Evolutionary conservation across 2,329 filamentous ascomycete species (phyloP).

Genomic region (Dendrostoma leiphaemia): DNA sequence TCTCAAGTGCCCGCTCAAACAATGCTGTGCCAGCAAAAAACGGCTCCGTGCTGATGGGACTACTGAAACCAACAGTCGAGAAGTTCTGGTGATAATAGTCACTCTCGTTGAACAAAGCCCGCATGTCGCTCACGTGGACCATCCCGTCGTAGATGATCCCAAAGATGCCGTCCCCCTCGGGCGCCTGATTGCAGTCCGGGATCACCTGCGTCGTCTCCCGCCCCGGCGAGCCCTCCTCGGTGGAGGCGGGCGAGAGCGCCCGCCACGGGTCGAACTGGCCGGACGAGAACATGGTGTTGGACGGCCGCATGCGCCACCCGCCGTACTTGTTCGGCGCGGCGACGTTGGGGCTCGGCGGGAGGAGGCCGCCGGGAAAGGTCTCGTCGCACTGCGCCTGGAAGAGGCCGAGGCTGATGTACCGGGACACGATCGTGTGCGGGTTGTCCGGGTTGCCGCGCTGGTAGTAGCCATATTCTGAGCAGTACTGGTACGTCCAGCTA

Average conservation of each 20-base stretch:
- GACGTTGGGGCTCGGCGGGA: conserved; percentile 11
- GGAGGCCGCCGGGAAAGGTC: neutral
- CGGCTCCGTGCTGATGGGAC: neutral
- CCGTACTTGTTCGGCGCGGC: conserved; percentile 9
- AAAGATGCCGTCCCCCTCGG: conserved; percentile 8
- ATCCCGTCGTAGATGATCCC: conserved; percentile 14
- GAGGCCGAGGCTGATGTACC: neutral
- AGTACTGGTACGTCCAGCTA: conserved; percentile 9
- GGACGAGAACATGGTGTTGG: conserved; percentile 26
- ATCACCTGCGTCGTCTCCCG: conserved; percentile 9
- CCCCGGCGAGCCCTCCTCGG: conserved; percentile 8
- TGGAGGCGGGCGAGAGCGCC: conserved; percentile 10
- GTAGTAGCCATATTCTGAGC: conserved; percentile 8
- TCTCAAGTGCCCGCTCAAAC: conserved; percentile 5
- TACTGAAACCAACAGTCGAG: conserved; percentile 7
- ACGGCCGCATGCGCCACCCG: conserved; percentile 29
- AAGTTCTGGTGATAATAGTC: conserved; percentile 9
- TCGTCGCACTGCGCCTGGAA: conserved; percentile 3
- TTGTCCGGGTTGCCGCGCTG: conserved; percentile 9
- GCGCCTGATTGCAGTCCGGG: conserved; percentile 10
- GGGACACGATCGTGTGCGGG: neutral
- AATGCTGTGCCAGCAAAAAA: neutral
- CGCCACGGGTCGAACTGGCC: conserved; percentile 31
- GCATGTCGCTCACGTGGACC: conserved; percentile 16
- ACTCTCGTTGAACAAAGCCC: neutral